Evolutionary conservation across 495 filamentous ascomycete genomes (phyloP), one percentile per base, ranked within the genome.

Genomic region (Penicillium verhagenii): DNA sequence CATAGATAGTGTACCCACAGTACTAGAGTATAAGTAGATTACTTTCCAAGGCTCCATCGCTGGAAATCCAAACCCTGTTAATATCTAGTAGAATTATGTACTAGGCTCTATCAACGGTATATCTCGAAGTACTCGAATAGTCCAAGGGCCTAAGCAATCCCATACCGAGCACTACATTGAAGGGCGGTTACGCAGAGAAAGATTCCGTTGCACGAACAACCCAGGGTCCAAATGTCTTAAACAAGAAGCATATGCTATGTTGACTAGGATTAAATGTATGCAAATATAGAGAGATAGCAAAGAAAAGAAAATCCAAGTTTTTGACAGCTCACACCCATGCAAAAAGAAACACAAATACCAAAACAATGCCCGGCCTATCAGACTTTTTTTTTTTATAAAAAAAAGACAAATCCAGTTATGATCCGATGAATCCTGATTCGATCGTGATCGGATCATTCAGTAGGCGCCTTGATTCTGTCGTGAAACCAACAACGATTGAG

Each of bases 151-250:
- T n/a, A n/a, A n/a, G n/a, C n/a, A n/a, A n/a, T n/a, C n/a, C n/a
- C n/a, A n/a, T n/a, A n/a, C n/a, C n/a, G n/a, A n/a, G n/a, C n/a
- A n/a, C n/a, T n/a, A 44, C 16, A 44, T 45, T 20, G 42, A 8
- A 13, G 40, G 14, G 14, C 28, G 20, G 40, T 50, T 26, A 53
- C 31, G 50, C 46, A 50, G 23, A 46, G 18, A 16, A 50, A 31
- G 21, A 23, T 43, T 11, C 45, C 9, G 56, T 65, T 38, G 56
- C 38, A 65, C 62, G 16, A 42, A 52, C 59, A 65, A 55, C 56
- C 53, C 49, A 45, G 61, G 48, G 54, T 61, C 49, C 49, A 53
- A 47, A 18, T 48, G 43, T 43, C 25, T 54, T 38, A 21, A 50
- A 50, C 21, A 50, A 25, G 5, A 16, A 33, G 45, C 13, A 59